phyloP scores from a whole-genome alignment of 1,139 yeast species.

The Williopsis jadinii region DNA sequence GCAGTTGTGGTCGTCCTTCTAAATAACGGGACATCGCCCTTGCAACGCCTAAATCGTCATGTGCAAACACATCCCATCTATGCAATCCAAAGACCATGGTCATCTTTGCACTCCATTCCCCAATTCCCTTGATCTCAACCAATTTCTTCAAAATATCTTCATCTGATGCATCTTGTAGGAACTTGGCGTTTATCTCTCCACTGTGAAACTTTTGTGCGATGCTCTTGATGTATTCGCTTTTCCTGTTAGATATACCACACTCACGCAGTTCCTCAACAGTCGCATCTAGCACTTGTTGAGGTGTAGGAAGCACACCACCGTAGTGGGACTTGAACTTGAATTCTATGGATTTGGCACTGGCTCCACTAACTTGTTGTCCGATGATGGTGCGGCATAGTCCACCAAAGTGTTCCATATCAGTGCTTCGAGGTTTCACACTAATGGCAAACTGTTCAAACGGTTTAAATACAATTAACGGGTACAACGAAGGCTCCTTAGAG shows the following conservation, averaged over 20 bases:
- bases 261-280: conserved; percentile 43
- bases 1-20: conserved; percentile 44
- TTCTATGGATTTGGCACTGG: conserved; percentile 67
- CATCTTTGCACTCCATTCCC: conserved; percentile 91
- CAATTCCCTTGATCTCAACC: conserved; percentile 68
- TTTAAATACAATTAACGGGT: conserved; percentile 23
- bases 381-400: conserved; percentile 47
- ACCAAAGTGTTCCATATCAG: conserved; percentile 31
- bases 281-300: conserved; percentile 37
- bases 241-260: conserved; percentile 61
- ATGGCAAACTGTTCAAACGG: conserved; percentile 23
- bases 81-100: conserved; percentile 65
- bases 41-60: conserved; percentile 79
- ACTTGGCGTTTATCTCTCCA: conserved; percentile 35
- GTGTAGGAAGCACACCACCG: conserved; percentile 35
- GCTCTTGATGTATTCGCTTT: conserved; percentile 56
- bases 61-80: conserved; percentile 64
- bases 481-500: conserved; percentile 37
- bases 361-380: conserved; percentile 81
- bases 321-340: conserved; percentile 38
- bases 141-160: conserved; percentile 49
- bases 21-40: conserved; percentile 69
- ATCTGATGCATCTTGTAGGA: conserved; percentile 31
- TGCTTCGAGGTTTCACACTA: conserved; percentile 11
- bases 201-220: conserved; percentile 50